Conservation (phyloP, 2,329 filamentous ascomycete genomes). For the Sarocladiaceae sp. region DNA sequence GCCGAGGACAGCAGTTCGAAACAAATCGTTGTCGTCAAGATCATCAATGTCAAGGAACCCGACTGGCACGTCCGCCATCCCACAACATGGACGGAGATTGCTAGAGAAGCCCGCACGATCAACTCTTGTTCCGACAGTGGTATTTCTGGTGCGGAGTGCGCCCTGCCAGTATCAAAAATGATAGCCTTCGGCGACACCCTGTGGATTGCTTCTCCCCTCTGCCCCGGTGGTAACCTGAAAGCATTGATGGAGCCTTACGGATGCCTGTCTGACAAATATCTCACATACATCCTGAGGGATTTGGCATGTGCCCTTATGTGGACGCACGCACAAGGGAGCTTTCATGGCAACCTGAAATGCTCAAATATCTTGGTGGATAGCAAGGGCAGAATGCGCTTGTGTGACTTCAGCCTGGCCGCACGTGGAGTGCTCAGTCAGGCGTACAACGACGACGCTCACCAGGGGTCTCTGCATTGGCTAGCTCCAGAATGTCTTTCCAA, state of each 20-base stretch:
- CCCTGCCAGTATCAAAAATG: neutral
- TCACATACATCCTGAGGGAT: neutral
- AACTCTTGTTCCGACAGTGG: neutral
- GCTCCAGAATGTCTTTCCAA: constrained; percentile 7
- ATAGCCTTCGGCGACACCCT: constrained; percentile 1
- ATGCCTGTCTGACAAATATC: neutral
- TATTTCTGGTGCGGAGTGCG: neutral
- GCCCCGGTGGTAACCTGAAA: neutral
- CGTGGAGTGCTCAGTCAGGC: constrained; percentile 1
- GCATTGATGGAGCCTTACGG: neutral
- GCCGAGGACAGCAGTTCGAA: neutral
- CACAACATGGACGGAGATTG: no score
- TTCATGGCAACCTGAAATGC: constrained; percentile 4
- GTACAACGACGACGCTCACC: neutral
- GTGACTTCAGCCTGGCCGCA: neutral
- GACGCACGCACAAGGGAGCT: neutral
- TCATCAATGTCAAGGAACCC: neutral
- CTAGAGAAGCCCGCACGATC: neutral
- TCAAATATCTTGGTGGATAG: constrained; percentile 2
- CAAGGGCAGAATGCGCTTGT: neutral
- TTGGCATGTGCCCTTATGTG: constrained; percentile 1
- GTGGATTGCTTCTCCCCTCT: constrained; percentile 2
- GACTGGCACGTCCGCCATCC: no score
- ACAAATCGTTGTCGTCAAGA: neutral
- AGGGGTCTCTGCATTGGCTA: constrained; percentile 1